Conservation (phyloP, 75 land plant species). For the Pseudotsuga menziesii region DNA sequence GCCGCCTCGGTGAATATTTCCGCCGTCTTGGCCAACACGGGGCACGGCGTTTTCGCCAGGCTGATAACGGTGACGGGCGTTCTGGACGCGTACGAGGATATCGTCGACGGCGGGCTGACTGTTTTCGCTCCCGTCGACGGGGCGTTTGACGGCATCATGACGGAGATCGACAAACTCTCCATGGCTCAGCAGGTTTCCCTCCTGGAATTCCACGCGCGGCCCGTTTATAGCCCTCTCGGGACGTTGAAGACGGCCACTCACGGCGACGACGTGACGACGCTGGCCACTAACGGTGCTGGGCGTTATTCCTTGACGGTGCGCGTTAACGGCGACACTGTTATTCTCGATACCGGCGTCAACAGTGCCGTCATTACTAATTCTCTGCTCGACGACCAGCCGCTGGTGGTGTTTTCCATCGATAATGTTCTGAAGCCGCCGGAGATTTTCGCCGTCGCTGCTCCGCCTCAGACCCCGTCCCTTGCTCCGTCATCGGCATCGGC, state of each 20-base stretch:
- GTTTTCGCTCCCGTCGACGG: constrained; percentile 26
- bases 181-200: constrained; percentile 11
- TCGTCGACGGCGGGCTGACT: constrained; percentile 14
- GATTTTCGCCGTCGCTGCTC: constrained; percentile 11
- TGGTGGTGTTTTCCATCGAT: constrained; percentile 20
- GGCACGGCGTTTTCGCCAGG: background rate
- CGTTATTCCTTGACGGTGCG: background rate
- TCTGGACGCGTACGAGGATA: background rate
- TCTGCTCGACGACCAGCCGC: constrained; percentile 11
- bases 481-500: constrained; percentile 2
- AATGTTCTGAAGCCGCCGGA: constrained; percentile 19
- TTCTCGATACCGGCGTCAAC: constrained; percentile 11
- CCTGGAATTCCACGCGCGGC: constrained; percentile 20
- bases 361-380: constrained; percentile 8
- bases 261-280: background rate
- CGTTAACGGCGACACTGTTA: background rate
- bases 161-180: background rate
- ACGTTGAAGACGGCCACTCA: background rate
- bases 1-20: constrained; percentile 16
- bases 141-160: constrained; percentile 14
- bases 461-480: constrained; percentile 1
- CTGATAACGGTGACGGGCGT: constrained; percentile 21
- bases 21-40: background rate
- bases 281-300: background rate
- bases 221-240: constrained; percentile 11